Conservation (phyloP, 306 rosid genomes). For the Canavalia ensiformis region DNA sequence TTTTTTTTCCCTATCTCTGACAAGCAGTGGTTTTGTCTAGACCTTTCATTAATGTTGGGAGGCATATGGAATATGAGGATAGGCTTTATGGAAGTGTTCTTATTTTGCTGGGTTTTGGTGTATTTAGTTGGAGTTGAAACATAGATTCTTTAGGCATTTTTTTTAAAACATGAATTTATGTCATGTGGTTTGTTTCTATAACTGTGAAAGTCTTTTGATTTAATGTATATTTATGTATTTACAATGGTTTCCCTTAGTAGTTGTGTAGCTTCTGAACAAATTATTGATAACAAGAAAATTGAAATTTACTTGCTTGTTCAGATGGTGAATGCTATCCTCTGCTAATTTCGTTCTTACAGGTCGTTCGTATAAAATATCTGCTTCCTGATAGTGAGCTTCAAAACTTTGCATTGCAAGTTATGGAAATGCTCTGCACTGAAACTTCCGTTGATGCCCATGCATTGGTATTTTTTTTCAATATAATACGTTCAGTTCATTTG, state of each 20-base stretch:
- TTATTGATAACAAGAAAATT: conserved; percentile 14
- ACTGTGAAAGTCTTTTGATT: conserved; percentile 17
- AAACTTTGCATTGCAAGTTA: conserved; percentile 75
- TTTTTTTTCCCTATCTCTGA: conserved; percentile 1
- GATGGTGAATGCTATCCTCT: conserved; percentile 41
- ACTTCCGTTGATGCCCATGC: conserved; percentile 83
- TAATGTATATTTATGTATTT: conserved; percentile 8
- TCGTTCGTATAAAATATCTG: conserved; percentile 79
- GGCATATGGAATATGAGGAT: conserved; percentile 21
- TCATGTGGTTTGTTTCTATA: conserved; percentile 15
- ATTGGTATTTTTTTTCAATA: conserved; percentile 64
- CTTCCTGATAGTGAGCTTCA: conserved; percentile 93
- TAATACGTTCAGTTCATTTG: conserved; percentile 23
- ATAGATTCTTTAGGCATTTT: conserved; percentile 20
- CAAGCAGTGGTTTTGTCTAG: conserved; percentile 16
- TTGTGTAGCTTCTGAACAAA: conserved; percentile 11
- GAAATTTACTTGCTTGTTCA: conserved; percentile 35
- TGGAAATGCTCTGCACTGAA: conserved; percentile 87
- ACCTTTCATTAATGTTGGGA: conserved; percentile 23
- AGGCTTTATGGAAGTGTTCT: conserved; percentile 17
- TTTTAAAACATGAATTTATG: neutral
- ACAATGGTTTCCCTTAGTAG: conserved; percentile 26
- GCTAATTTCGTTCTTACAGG: conserved; percentile 65
- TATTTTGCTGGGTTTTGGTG: conserved; percentile 40
- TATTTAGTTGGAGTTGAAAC: conserved; percentile 35